These are phyloP conservation scores for Passalora sequoiae DNA, from an alignment of 2,329 filamentous ascomycete genomes.

Conservation along the genomic window DNA sequence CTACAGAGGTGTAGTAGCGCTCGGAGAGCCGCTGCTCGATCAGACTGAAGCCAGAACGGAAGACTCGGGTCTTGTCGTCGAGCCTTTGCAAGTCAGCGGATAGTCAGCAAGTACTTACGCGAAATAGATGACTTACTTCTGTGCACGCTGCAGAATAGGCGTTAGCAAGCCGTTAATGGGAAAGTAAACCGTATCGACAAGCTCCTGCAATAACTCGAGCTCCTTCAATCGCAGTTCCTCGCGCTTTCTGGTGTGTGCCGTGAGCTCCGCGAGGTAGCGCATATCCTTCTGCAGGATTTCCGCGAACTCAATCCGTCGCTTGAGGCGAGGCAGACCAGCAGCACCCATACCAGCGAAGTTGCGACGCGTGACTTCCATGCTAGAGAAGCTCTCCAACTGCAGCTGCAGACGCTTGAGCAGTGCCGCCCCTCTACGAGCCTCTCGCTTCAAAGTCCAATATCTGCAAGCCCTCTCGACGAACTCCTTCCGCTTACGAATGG, in stretches of 20 bases:
- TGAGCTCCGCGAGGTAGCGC: conserved; percentile 65
- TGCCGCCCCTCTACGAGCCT: conserved; percentile 84
- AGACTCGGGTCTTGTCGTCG: conserved; percentile 52
- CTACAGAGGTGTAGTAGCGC: conserved; percentile 56
- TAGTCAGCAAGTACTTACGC: neutral
- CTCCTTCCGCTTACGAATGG: conserved; percentile 80
- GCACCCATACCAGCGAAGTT: conserved; percentile 96
- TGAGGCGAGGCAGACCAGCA: conserved; percentile 69
- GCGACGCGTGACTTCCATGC: conserved; percentile 91
- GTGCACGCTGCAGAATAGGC: conserved; percentile 73
- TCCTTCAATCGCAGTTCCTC: conserved; percentile 74
- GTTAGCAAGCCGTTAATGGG: conserved; percentile 72
- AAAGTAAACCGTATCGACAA: conserved; percentile 88
- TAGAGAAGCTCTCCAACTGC: conserved; percentile 93
- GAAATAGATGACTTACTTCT: conserved; percentile 60
- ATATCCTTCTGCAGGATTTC: conserved; percentile 70
- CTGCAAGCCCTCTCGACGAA: conserved; percentile 89
- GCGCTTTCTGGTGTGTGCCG: conserved; percentile 65
- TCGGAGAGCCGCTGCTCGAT: conserved; percentile 52
- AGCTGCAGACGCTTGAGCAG: conserved; percentile 88
- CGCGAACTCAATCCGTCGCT: conserved; percentile 83
- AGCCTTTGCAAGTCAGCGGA: conserved; percentile 50
- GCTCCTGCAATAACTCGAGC: conserved; percentile 67
- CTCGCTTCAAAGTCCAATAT: conserved; percentile 96
- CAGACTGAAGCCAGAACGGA: conserved; percentile 49